phyloP scores from a whole-genome alignment of 768 basidiomycete genomes.

The Lyophyllum semitale region DNA sequence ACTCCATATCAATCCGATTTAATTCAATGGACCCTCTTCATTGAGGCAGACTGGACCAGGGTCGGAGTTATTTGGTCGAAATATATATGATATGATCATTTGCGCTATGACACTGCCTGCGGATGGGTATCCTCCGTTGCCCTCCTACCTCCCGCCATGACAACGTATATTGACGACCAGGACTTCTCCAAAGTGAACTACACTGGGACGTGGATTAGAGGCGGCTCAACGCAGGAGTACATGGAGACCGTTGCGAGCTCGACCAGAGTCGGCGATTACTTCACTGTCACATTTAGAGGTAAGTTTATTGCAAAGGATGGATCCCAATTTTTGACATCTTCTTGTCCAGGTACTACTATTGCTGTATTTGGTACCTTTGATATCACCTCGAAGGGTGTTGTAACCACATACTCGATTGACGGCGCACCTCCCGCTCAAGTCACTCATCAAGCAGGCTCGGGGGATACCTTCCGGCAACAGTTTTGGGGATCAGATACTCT shows the following conservation, averaged over 20 bases:
- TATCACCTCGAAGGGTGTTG: conserved; percentile 33
- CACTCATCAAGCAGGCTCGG: conserved; percentile 25
- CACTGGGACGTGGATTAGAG: conserved; percentile 33
- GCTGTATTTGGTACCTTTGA: conserved; percentile 37
- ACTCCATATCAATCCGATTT: background rate
- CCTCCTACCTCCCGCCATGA: background rate
- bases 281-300: conserved; percentile 37
- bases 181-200: conserved; percentile 30
- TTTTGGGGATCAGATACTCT: conserved; percentile 35
- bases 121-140: background rate
- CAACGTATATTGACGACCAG: conserved; percentile 35
- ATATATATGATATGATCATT: conserved; percentile 10
- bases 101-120: background rate
- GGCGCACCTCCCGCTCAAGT: conserved; percentile 24
- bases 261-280: conserved; percentile 31
- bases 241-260: conserved; percentile 35
- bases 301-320: background rate
- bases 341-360: conserved; percentile 30
- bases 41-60: conserved; percentile 2
- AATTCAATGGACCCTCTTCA: background rate
- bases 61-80: background rate
- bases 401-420: conserved; percentile 37
- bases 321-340: background rate
- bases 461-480: conserved; percentile 32
- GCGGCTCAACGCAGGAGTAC: conserved; percentile 28